Percentiles rank a stretch among this genome's conserved stretches.
These are phyloP conservation scores for Gnomoniopsis smithogilvyi DNA, from an alignment of 2,329 filamentous ascomycete species.

Conservation along the genomic window DNA sequence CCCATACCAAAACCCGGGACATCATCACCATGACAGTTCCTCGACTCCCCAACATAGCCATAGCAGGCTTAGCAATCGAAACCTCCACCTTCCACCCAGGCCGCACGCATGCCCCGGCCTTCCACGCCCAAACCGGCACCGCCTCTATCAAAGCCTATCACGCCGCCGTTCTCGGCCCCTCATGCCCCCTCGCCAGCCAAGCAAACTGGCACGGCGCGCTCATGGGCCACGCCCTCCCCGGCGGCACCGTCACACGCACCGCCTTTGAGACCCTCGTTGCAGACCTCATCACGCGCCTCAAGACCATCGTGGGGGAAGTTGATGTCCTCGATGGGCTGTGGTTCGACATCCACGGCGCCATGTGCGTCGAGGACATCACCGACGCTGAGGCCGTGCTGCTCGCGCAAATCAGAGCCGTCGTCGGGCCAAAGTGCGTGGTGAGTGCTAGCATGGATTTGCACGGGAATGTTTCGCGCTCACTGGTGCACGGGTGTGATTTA, in stretches of 20 bases:
- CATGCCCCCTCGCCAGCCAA: conserved; percentile 35
- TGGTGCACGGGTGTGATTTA: conserved; percentile 47
- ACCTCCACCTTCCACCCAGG: conserved; percentile 51
- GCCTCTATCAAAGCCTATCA: conserved; percentile 42
- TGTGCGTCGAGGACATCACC: conserved; percentile 48
- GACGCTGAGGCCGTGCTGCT: conserved; percentile 48
- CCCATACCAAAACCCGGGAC: no score
- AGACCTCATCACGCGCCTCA: conserved; percentile 39
- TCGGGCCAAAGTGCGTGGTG: conserved; percentile 43
- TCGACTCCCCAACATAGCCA: conserved; percentile 39
- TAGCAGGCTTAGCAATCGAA: conserved; percentile 52
- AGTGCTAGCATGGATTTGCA: conserved; percentile 55
- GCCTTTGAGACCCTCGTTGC: conserved; percentile 42
- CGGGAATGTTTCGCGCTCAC: conserved; percentile 47
- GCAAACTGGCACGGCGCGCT: conserved; percentile 49
- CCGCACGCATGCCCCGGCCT: conserved; percentile 44
- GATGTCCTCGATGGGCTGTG: conserved; percentile 43
- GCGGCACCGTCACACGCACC: conserved; percentile 43
- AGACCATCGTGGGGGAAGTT: conserved; percentile 29
- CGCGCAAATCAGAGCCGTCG: conserved; percentile 38
- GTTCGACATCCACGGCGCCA: conserved; percentile 56
- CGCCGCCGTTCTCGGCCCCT: conserved; percentile 37
- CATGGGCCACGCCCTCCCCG: conserved; percentile 49
- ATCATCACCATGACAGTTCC: no score
- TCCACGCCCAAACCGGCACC: conserved; percentile 42